Evolutionary conservation across 2,329 filamentous ascomycete genomes (phyloP), one percentile per base, ranked within the genome.

Genomic region (Ceratocystis cubensis): DNA sequence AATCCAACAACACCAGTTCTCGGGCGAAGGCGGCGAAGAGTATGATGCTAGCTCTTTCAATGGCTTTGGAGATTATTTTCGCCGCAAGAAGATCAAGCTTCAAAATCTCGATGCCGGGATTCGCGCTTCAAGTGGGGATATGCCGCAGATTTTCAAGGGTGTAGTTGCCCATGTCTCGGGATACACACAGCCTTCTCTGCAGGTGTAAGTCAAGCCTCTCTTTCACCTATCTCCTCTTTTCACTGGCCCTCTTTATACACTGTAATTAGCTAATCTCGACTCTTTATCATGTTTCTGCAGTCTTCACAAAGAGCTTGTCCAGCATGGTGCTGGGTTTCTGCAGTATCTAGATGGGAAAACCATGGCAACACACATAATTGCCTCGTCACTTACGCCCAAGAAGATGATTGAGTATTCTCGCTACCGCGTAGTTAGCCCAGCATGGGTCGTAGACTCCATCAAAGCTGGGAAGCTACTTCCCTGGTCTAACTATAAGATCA

Each of bases 321-420:
- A 88, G 71, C 86, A 97, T 82, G 94, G 94, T n/a, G 95, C 92
- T 41, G 89, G 88, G 0, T 97, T 96, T 71, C 82, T 96, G 69
- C 94, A 99, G 74, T 97, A 97, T 72, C 79, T 99, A 10, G 92
- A 96, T 75, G 88, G 87, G 46, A 99, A 99, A 78, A 97, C 93
- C 0, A 88, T 88, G 74, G 93, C 91, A 0, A 99, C 95, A 0
- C 93, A 99, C 74, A 96, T 99, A 70, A 91, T 99, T 71, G 92
- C 93, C 2, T 93, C 91, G 64, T 88, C 84, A 65, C 78, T 99
- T 25, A 94, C 94, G 0, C 92, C 91, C 0, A 97, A 96, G 77
- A 99, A 99, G 75, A 85, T 85, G 33, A 84, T 93, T 65, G 94
- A 99, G 70, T 96, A 96, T 73, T 83, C 81, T 65, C 85, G 84